Base-by-base conservation (phyloP, 345 rosid species). In the Gynandropsis gynandra region DNA sequence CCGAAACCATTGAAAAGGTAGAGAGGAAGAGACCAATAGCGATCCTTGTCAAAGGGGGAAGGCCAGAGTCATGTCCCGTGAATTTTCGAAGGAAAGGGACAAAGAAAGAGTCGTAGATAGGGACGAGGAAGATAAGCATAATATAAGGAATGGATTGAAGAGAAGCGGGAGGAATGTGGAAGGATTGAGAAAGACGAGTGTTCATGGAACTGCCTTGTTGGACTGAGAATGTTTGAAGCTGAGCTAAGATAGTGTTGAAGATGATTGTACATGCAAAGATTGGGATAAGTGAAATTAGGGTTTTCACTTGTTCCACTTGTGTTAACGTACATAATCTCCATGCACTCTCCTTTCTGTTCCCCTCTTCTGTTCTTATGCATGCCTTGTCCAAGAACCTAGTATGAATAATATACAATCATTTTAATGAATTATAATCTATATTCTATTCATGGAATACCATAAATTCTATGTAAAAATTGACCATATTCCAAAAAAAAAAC, bases 161-260 rank as follows among this genome's bases (percentile, higher is more conserved):
- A 36, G 98, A 90, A 50, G 98, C 98, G 0, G 98, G 98, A 15
- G 98, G 96, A 69, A 90, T 71, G 32, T 70, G 76, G 77, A 90
- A 84, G 60, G 87, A 76, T 8, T 58, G 52, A 40, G 81, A 61
- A 50, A 90, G 80, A 31, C 67, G 49, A 44, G 85, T 79, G 71
- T 90, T 59, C 98, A 87, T 90, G 54, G 92, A 51, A 56, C 77
- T 69, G 32, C 95, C 96, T 77, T 92, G 98, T 33, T 79, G 95
- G 65, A 92, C 98, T 4, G 98, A 92, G 66, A 92, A 87, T 29
- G 98, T 92, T 52, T 87, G 98, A 59, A 92, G 96, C 53, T 92
- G 98, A 58, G 98, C 98, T 41, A 90, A 72, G 62, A 90, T 87
- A 6, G 98, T 80, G 69, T 90, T 90, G 80, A 90, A 90, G 52